Evolutionary conservation across 495 filamentous ascomycete species (phyloP).

Genomic region (Penicillium crystallinum): DNA sequence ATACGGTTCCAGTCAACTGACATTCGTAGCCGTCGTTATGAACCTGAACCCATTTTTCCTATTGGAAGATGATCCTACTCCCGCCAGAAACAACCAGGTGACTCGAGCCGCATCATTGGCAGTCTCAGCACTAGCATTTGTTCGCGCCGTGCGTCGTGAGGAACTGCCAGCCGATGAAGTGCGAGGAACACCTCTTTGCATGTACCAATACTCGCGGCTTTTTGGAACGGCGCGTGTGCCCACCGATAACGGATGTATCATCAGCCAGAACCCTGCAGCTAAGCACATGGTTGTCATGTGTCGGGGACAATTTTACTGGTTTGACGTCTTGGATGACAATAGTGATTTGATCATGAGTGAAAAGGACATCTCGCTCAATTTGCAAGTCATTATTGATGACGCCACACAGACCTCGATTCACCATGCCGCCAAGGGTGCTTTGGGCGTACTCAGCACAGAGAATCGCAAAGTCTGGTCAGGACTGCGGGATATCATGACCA

Average conservation of each 20-base stretch:
- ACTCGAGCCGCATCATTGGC: constrained; percentile 90
- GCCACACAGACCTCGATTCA: constrained; percentile 83
- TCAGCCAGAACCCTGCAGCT: constrained; percentile 82
- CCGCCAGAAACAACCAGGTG: constrained; percentile 91
- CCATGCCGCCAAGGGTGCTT: constrained; percentile 86
- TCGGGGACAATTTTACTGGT: constrained; percentile 98
- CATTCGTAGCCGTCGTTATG: constrained; percentile 69
- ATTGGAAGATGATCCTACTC: constrained; percentile 94
- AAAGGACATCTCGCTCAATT: constrained; percentile 85
- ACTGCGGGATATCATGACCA: constrained; percentile 80
- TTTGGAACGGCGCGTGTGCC: constrained; percentile 95
- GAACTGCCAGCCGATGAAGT: constrained; percentile 88
- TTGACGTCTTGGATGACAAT: constrained; percentile 92
- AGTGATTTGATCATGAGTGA: constrained; percentile 96
- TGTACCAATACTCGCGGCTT: constrained; percentile 96
- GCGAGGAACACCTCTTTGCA: constrained; percentile 77
- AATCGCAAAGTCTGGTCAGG: constrained; percentile 95
- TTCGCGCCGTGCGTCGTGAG: constrained; percentile 86
- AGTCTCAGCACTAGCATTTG: constrained; percentile 85
- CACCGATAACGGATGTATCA: constrained; percentile 92
- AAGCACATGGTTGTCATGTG: constrained; percentile 94
- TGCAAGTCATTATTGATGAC: constrained; percentile 89
- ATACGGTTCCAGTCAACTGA: constrained; percentile 3
- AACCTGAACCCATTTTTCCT: constrained; percentile 98
- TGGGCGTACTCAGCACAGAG: constrained; percentile 93